Evolutionary conservation across 495 filamentous ascomycete species (phyloP).

Genomic region (Pyronema domesticum): DNA sequence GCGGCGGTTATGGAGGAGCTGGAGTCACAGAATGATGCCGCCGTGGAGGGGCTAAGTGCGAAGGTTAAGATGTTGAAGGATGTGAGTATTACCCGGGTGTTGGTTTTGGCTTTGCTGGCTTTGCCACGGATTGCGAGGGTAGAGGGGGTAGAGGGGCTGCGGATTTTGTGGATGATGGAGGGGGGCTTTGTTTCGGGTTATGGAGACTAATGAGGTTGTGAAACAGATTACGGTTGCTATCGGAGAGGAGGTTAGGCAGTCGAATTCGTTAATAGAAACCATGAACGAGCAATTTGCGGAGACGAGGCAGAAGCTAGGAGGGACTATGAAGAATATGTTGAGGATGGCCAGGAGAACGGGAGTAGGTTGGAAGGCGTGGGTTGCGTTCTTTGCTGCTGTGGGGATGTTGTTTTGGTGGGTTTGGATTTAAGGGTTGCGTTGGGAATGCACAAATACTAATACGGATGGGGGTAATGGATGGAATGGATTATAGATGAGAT

Average conservation of each 20-base stretch:
- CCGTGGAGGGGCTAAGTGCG: constrained; percentile 73
- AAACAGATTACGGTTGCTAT: constrained; percentile 73
- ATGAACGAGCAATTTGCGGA: constrained; percentile 86
- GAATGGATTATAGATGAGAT: no score
- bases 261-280: constrained; percentile 61
- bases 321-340: constrained; percentile 95
- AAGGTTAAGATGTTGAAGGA: constrained; percentile 88
- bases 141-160: not conserved
- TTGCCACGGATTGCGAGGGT: not conserved
- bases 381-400: constrained; percentile 67
- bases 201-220: not conserved
- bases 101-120: not conserved
- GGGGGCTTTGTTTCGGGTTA: not conserved
- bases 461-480: no score
- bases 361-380: constrained; percentile 86
- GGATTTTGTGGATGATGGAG: not conserved
- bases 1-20: constrained; percentile 84
- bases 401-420: constrained; percentile 73
- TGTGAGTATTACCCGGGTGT: constrained; percentile 39
- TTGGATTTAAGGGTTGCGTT: constrained; percentile 33
- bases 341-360: constrained; percentile 87
- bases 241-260: constrained; percentile 82
- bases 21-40: constrained; percentile 84
- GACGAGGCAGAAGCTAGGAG: constrained; percentile 57
- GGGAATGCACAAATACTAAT: no score